Base-by-base conservation (phyloP, 2,329 filamentous ascomycete genomes). In the Aspergillus felis region DNA sequence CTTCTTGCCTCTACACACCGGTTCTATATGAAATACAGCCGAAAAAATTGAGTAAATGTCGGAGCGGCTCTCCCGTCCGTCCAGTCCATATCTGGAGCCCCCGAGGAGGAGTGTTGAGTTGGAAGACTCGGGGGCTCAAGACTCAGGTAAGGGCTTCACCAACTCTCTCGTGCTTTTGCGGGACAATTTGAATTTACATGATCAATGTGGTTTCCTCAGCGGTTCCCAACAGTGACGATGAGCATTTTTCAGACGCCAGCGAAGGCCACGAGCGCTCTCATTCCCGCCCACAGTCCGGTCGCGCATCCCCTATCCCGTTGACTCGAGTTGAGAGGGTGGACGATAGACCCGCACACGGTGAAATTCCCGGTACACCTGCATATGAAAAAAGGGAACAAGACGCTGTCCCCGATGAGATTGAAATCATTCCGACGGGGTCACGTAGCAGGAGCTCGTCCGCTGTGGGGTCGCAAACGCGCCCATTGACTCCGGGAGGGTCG, bases 181-280 rank as follows among this genome's bases (percentile, higher is more conserved):
- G 38, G 24, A 35, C 55, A 41, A 48, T 44, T 53, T 53, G 25
- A 17, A 47, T 25, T 49, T 56, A 47, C 12, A 27, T 44, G 4
- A 56, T 67, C 63, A 56, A 44, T 61, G 64, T 58, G 29, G 32
- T 28, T 12, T 52, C 25, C 14, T 46, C 35, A 68, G 72, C 76
- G 69, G 77, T 71, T 50, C 82, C 80, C 44, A 81, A 81, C 57
- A 82, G 80, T 58, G 81, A 78, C 52, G 78, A 84, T 51, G 85
- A 87, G 60, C 83, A 87, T 72, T 88, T 87, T 71, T 86, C 84
- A 50, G 85, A 87, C 68, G 85, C 85, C 56, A 83, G 80, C 47
- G 85, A 87, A 76, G 85, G 83, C 64, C 73, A 74, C 49, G 60
- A 64, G 32, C 66, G 62, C 67, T 66, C 70, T 57, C 62, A 64